Base-by-base conservation (phyloP, 345 rosid species). In the Psidium guajava region DNA sequence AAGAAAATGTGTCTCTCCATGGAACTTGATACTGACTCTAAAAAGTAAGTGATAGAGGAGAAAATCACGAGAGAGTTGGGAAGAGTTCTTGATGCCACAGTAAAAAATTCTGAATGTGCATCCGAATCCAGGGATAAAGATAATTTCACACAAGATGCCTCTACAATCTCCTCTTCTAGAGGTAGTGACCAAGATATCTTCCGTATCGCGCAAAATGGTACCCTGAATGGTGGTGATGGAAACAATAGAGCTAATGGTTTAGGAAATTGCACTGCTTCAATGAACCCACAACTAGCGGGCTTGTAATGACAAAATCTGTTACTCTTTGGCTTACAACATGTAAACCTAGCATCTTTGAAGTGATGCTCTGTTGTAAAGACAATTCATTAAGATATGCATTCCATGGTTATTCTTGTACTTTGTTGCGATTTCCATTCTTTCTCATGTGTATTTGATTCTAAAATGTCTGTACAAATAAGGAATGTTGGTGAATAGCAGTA, bases 1-100 rank as follows among this genome's bases (percentile, higher is more conserved):
- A 93, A 88, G 98, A 91, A 89, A 90, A 90, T 89, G 92, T 54
- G 36, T 87, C 87, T 86, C 42, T 5, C 44, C 80, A 82, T 54
- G 94, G 90, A 89, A 75, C 91, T 92, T 77, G 98, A 93, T 86
- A 83, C 93, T 74, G 99, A 91, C 82, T 92, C 93, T 42, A 97
- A 95, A 86, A 87, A 89, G 75, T 94, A 90, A 83, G 88, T 61
- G 49, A 86, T 57, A 49, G 86, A 83, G 87, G 91, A 90, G 82
- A 91, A 90, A 53, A 28, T 51, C 13, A 42, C 28, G 6, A 52
- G 24, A 24, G 82, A 85, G 84, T 57, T 86, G 24, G 58, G 83
- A 84, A 84, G 55, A 32, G 64, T 81, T 85, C 22, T 51, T 47
- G 85, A 84, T 52, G 44, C 82, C n/a, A 77, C 75, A 36, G 44